These are phyloP conservation scores for Lachnellula occidentalis DNA, from an alignment of 2,329 filamentous ascomycete genomes.

Conservation along the genomic window DNA sequence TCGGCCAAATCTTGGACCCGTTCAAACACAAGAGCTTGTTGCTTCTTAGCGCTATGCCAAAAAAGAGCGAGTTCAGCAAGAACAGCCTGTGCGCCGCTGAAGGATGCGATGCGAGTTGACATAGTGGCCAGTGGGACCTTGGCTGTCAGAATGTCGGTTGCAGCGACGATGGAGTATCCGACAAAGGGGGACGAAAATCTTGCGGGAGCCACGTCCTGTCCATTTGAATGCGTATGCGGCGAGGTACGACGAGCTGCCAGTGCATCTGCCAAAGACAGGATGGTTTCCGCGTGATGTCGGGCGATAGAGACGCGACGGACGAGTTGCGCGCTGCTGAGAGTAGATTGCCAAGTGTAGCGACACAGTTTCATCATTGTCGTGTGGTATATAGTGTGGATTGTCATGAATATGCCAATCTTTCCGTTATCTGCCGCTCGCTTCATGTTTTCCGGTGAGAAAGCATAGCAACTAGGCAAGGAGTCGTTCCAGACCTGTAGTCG, in stretches of 20 bases:
- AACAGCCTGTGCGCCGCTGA: conserved; percentile 47
- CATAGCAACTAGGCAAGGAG: conserved; percentile 49
- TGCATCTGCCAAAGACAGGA: conserved; percentile 43
- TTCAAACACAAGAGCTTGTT: conserved; percentile 31
- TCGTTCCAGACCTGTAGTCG: conserved; percentile 54
- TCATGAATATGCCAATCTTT: conserved; percentile 54
- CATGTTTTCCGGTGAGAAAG: conserved; percentile 52
- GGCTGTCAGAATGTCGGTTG: conserved; percentile 61
- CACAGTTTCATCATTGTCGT: conserved; percentile 60
- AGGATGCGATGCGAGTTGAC: conserved; percentile 45
- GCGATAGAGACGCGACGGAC: conserved; percentile 43
- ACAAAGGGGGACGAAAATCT: conserved; percentile 54
- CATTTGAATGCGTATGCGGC: background rate
- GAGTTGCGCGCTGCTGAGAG: conserved; percentile 37
- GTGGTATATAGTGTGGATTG: conserved; percentile 63
- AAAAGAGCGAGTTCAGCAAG: conserved; percentile 51
- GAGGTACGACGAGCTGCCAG: conserved; percentile 34
- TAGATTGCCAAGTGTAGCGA: conserved; percentile 47
- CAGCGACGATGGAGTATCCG: conserved; percentile 56
- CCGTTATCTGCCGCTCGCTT: conserved; percentile 47
- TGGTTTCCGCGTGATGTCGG: conserved; percentile 45
- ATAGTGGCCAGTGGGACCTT: conserved; percentile 49
- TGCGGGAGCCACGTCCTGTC: background rate
- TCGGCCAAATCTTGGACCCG: conserved; percentile 21
- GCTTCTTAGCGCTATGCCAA: conserved; percentile 53